Percentiles rank a stretch among this genome's conserved stretches.
phyloP scores from a whole-genome alignment of 2,329 filamentous ascomycete genomes.

The Rhynchosporium agropyri region DNA sequence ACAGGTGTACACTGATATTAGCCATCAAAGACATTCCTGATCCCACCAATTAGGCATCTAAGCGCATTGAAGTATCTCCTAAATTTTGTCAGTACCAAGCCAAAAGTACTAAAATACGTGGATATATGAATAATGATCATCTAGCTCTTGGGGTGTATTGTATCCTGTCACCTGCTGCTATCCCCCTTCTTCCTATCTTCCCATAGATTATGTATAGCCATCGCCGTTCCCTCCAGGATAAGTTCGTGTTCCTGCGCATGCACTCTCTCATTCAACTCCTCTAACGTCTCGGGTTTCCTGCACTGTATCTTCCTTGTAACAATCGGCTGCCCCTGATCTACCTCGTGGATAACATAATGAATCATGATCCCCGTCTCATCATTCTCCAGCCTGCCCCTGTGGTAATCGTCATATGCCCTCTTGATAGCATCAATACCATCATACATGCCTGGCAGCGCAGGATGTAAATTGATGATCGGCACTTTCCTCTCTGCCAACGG shows the following conservation, averaged over 20 bases:
- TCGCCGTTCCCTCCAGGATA: slow-evolving; percentile 73
- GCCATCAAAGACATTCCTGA: too few species aligned
- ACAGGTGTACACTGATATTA: too few species aligned
- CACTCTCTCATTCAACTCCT: slow-evolving; percentile 70
- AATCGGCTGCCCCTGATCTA: slow-evolving; percentile 79
- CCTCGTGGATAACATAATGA: slow-evolving; percentile 52
- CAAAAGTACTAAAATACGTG: too few species aligned
- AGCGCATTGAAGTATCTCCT: too few species aligned
- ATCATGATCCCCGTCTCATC: slow-evolving; percentile 81
- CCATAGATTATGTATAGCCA: slow-evolving; percentile 48
- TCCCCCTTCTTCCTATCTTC: slow-evolving; percentile 32
- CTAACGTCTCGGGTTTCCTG: slow-evolving; percentile 64
- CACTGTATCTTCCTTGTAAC: slow-evolving; percentile 69
- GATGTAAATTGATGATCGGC: slow-evolving; percentile 70
- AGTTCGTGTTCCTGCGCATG: slow-evolving; percentile 76
- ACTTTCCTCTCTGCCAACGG: slow-evolving; percentile 57
- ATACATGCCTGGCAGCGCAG: slow-evolving; percentile 68
- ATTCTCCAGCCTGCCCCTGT: slow-evolving; percentile 63
- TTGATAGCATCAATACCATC: slow-evolving; percentile 79
- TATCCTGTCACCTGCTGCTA: background rate
- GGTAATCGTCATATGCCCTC: slow-evolving; percentile 73
- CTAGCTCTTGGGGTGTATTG: too few species aligned
- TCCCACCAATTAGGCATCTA: too few species aligned
- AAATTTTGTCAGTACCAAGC: too few species aligned
- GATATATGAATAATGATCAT: too few species aligned